These are phyloP conservation scores for Macrocystidia cucumis DNA, from an alignment of 1,284 basidiomycete species.

Conservation along the genomic window DNA sequence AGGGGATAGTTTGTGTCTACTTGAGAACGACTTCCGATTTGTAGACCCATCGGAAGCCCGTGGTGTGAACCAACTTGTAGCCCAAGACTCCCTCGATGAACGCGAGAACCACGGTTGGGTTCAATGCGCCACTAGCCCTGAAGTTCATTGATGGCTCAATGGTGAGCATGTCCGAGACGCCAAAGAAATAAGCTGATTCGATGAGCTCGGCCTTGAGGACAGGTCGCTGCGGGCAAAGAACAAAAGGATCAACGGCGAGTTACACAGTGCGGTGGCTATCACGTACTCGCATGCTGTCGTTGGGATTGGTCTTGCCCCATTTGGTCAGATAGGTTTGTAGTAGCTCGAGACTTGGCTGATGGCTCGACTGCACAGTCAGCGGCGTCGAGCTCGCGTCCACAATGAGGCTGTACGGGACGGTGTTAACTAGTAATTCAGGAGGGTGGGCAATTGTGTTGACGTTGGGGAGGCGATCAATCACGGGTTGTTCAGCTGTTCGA, in stretches of 20 bases:
- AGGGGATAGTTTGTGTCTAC: too few relatives aligned
- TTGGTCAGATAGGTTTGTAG: conserved; percentile 25
- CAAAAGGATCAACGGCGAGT: not conserved
- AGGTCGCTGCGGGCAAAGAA: too few relatives aligned
- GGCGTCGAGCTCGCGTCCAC: conserved; percentile 17
- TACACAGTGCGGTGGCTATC: not conserved
- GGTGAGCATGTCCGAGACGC: conserved; percentile 21
- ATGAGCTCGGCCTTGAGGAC: conserved; percentile 21
- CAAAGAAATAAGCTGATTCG: conserved; percentile 24
- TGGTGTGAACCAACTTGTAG: conserved; percentile 25
- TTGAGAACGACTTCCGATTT: too few relatives aligned
- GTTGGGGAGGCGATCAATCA: conserved; percentile 16
- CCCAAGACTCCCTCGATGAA: conserved; percentile 30
- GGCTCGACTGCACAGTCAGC: conserved; percentile 22
- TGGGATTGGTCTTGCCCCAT: conserved; percentile 21
- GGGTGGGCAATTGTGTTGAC: conserved; percentile 22
- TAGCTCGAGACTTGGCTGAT: conserved; percentile 22
- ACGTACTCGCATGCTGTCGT: conserved; percentile 20
- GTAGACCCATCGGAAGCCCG: too few relatives aligned
- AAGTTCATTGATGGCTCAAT: conserved; percentile 20
- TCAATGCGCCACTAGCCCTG: conserved; percentile 12
- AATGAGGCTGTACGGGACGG: conserved; percentile 21
- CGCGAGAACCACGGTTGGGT: conserved; percentile 23
- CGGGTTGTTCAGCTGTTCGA: conserved; percentile 1
- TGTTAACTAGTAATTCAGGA: conserved; percentile 20